phyloP scores from a whole-genome alignment of 257 asterid species.

The Misopates orontium region DNA sequence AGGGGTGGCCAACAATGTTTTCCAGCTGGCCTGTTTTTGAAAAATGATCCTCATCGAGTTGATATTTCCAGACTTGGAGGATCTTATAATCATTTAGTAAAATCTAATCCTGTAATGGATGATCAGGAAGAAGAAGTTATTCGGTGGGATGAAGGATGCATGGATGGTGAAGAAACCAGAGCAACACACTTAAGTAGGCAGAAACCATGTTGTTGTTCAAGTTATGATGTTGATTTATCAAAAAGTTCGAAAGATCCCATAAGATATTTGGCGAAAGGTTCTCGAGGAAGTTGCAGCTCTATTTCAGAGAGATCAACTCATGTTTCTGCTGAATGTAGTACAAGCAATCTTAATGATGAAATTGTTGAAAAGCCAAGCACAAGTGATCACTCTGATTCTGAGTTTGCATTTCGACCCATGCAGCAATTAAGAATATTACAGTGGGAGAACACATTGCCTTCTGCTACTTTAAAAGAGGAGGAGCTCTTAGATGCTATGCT shows the following conservation, averaged over 20 bases:
- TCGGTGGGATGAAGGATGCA: slow-evolving; percentile 94
- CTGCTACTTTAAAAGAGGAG: slow-evolving; percentile 85
- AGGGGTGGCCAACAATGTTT: slow-evolving; percentile 86
- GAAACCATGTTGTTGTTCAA: slow-evolving; percentile 90
- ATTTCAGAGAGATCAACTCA: slow-evolving; percentile 77
- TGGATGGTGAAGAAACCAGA: slow-evolving; percentile 75
- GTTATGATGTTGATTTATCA: slow-evolving; percentile 59
- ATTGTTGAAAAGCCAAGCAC: slow-evolving; percentile 88
- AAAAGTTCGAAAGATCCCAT: slow-evolving; percentile 54
- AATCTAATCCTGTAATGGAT: slow-evolving; percentile 49
- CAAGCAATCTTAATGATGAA: slow-evolving; percentile 75
- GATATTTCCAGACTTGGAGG: slow-evolving; percentile 95
- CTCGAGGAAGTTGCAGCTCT: slow-evolving; percentile 75
- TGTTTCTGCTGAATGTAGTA: slow-evolving; percentile 76
- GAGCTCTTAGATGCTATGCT: slow-evolving; percentile 97
- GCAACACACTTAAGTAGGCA: slow-evolving; percentile 69
- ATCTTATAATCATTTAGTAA: slow-evolving; percentile 70
- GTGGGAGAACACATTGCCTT: slow-evolving; percentile 56
- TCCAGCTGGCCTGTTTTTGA: slow-evolving; percentile 75
- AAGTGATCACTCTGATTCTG: slow-evolving; percentile 82
- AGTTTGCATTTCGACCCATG: slow-evolving; percentile 67
- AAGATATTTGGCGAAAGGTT: slow-evolving; percentile 53
- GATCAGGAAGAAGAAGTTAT: slow-evolving; percentile 69
- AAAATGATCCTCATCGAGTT: slow-evolving; percentile 78
- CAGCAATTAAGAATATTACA: slow-evolving; percentile 67